Evolutionary conservation across 192 early-diverging fungal genomes (phyloP), one percentile per base, ranked within the genome.

Genomic region (Chytriomyces sp.): DNA sequence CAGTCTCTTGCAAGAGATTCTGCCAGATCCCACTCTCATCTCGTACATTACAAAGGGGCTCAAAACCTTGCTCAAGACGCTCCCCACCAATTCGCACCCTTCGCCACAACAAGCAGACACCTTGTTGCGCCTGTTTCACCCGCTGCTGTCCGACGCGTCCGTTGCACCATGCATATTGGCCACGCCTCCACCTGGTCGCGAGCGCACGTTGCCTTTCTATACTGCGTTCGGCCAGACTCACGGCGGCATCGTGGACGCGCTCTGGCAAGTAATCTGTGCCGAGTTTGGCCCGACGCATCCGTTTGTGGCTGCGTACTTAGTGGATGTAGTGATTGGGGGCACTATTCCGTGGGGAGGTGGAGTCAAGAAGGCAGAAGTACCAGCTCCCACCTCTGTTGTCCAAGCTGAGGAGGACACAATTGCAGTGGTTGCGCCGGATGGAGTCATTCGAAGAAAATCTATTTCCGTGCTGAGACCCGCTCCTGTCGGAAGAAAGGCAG

Each of bases 201-300:
- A 17, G 6, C 49, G 66, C 10, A 68, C 66, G 17, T 28, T 68
- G 17, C 66, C 66, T 26, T 68, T 68, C 37, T 56, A 56, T 49
- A 68, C 66, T 52, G 26, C 36, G 22, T 68, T 54, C 22, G 66
- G 66, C 0, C 66, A 68, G 32, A 68, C 44, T 0, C 53, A 68
- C 10, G 66, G 66, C 19, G 66, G 66, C 22, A 37, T 68, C 12
- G 17, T 36, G 2, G 61, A 73, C 44, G 19, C 59, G 14, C 28
- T 73, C 19, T 73, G 72, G 72, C 72, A 73, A 64, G 52, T 73
- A 26, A 30, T 64, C n/a, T 64, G 57, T 33, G 72, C 72, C 28
- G 52, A 62, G 37, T 64, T 32, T 52, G 72, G 72, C 30, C 14
- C 72, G 34, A n/a, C 28, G 14, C 72, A 73, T 73, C 12, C 72